Percentiles rank a stretch among this genome's conserved stretches.
These are phyloP conservation scores for Carex pumila DNA, from an alignment of 176 grass and related monocot genomes.

Conservation along the genomic window DNA sequence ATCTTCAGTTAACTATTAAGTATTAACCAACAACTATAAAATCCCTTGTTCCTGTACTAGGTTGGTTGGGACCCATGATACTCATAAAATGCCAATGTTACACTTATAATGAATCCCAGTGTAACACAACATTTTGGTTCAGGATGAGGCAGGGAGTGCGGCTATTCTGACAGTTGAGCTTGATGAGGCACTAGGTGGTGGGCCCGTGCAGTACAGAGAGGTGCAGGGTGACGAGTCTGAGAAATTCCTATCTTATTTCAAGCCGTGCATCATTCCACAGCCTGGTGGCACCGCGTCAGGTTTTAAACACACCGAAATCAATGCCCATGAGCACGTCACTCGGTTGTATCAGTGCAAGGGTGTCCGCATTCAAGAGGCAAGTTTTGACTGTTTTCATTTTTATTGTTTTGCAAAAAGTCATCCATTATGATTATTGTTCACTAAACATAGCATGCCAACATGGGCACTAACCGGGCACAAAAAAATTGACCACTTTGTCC, in stretches of 20 bases:
- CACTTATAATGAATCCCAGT: background rate
- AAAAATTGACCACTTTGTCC: background rate
- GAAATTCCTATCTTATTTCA: slow-evolving; percentile 83
- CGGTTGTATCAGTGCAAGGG: slow-evolving; percentile 82
- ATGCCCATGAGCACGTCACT: slow-evolving; percentile 57
- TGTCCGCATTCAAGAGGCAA: slow-evolving; percentile 63
- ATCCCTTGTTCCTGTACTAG: background rate
- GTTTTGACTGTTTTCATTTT: slow-evolving; percentile 8
- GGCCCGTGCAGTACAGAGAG: slow-evolving; percentile 84
- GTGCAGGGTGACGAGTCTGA: slow-evolving; percentile 87
- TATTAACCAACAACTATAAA: background rate
- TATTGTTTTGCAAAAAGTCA: slow-evolving; percentile 31
- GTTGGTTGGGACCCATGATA: background rate
- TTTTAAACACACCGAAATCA: slow-evolving; percentile 78
- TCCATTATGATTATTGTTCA: background rate
- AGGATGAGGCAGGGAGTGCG: slow-evolving; percentile 92
- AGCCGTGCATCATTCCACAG: slow-evolving; percentile 87
- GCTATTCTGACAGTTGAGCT: slow-evolving; percentile 90
- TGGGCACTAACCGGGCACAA: background rate
- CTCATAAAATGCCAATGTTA: background rate
- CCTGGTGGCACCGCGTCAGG: slow-evolving; percentile 80
- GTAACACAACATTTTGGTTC: background rate
- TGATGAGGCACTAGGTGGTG: slow-evolving; percentile 76
- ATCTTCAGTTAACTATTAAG: background rate
- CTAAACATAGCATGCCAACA: background rate